These are phyloP conservation scores for Naganishia randhawae DNA, from an alignment of 768 basidiomycete species.

Conservation along the genomic window DNA sequence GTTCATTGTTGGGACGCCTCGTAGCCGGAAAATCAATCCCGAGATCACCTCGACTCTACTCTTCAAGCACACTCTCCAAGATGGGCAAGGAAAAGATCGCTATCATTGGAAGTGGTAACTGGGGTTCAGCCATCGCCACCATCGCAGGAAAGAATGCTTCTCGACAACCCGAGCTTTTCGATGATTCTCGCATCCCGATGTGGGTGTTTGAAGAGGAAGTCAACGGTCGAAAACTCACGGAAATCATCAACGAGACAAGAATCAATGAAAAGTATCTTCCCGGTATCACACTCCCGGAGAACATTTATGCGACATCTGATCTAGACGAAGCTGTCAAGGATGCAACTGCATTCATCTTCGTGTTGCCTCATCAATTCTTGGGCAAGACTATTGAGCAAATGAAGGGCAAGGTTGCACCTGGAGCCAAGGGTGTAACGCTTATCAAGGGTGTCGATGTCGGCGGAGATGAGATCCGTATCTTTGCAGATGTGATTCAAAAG, in stretches of 20 bases:
- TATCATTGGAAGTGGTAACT: constrained; percentile 52
- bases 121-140: constrained; percentile 53
- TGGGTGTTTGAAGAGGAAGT: constrained; percentile 52
- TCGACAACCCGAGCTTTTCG: constrained; percentile 50
- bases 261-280: constrained; percentile 53
- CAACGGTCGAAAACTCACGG: constrained; percentile 45
- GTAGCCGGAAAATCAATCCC: background rate
- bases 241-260: constrained; percentile 55
- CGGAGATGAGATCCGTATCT: constrained; percentile 52
- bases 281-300: constrained; percentile 50
- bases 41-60: background rate
- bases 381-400: constrained; percentile 50
- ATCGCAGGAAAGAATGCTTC: constrained; percentile 50
- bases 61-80: background rate
- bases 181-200: constrained; percentile 50
- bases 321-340: constrained; percentile 52
- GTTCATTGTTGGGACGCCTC: background rate
- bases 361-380: constrained; percentile 56
- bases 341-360: constrained; percentile 54
- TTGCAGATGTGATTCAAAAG: constrained; percentile 53
- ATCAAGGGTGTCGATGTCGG: constrained; percentile 56
- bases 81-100: constrained; percentile 46
- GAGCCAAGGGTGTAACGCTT: constrained; percentile 52
- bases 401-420: constrained; percentile 50
- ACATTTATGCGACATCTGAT: constrained; percentile 53